Base-by-base conservation (phyloP, 2,329 filamentous ascomycete genomes). In the Neospermospora avenae region DNA sequence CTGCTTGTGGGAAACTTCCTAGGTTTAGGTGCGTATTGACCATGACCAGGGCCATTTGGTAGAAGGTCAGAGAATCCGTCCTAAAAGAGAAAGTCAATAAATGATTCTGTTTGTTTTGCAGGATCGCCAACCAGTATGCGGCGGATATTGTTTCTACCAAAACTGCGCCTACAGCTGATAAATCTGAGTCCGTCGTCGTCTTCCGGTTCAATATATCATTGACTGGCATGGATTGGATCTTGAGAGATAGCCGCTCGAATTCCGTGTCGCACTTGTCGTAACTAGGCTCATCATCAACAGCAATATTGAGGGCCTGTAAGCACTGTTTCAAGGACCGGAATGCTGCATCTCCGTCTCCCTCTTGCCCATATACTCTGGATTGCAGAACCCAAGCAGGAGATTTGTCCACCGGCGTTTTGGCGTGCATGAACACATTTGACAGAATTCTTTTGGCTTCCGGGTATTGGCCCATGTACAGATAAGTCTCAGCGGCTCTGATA, bases 341-440 rank as follows among this genome's bases (percentile, higher is more conserved):
- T 0, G 92, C 90, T 4, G 82, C 82, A 22, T 80, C 76, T 28
- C 86, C 84, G 65, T 96, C 85, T 1, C 92, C 91, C 57, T 82
- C 81, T 69, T 93, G 86, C 1, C 89, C 85, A 68, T 87, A 85
- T 48, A 96, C 88, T 53, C 91, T 85, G 5, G 90, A 92, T 71
- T 91, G 87, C 37, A 97, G 78, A 42, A 96, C 88, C 77, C 88
- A 96, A 0, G 91, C 90, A 8, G 90, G 87, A 1, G 90, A 90
- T 75, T 91, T 95, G 73, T 96, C 92, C 5, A 90, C 82, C 0
- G 90, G 77, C 18, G 86, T 86, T 65, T 82, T 86, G 0, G 89
- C 90, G 67, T 89, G 83, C 34, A 77, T 73, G 67, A 95, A 90
- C 4, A 96, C 84, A 2, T 82, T 84, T 22, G 84, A 75, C 13